A percentile compares a stretch with the other conserved stretches of the same genome.
phyloP scores from a whole-genome alignment of 768 basidiomycete species.

The Porphyrellus cyaneotinctus region DNA sequence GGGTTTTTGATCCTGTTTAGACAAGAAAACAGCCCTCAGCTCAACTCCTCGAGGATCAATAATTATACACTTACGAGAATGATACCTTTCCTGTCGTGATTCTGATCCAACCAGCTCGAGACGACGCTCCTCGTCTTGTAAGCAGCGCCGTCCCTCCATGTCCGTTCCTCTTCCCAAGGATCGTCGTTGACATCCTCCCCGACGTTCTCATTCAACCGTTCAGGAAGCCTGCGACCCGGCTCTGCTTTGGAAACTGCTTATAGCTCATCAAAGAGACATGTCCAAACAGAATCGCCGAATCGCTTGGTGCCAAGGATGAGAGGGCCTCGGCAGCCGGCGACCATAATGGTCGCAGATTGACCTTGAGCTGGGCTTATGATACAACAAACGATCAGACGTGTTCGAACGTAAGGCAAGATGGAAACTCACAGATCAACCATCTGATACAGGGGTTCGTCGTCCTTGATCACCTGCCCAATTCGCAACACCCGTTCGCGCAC shows the following conservation, averaged over 20 bases:
- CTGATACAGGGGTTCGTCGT: constrained; percentile 55
- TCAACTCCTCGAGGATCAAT: background rate
- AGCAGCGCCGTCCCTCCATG: constrained; percentile 74
- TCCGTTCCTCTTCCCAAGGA: constrained; percentile 62
- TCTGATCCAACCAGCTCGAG: constrained; percentile 41
- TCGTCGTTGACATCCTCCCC: constrained; percentile 22
- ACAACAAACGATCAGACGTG: background rate
- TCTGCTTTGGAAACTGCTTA: constrained; percentile 27
- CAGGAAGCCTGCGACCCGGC: constrained; percentile 6
- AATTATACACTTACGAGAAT: constrained; percentile 28
- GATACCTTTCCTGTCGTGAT: constrained; percentile 30
- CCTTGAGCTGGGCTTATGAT: constrained; percentile 88
- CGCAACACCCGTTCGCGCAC: constrained; percentile 80
- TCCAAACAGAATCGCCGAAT: constrained; percentile 75
- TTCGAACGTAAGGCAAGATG: background rate
- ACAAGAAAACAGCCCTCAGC: background rate
- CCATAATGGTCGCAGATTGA: constrained; percentile 90
- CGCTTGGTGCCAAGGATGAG: constrained; percentile 42
- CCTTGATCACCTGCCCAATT: constrained; percentile 59
- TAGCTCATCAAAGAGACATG: constrained; percentile 61
- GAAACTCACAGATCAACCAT: constrained; percentile 66
- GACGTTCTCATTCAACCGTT: constrained; percentile 25
- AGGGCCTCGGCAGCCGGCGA: constrained; percentile 72
- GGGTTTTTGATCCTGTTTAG: constrained; percentile 35
- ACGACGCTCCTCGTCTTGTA: constrained; percentile 54